Evolutionary conservation across 176 grass and related monocot genomes (phyloP), one percentile per base, ranked within the genome.

Genomic region (Aechmea fasciata): DNA sequence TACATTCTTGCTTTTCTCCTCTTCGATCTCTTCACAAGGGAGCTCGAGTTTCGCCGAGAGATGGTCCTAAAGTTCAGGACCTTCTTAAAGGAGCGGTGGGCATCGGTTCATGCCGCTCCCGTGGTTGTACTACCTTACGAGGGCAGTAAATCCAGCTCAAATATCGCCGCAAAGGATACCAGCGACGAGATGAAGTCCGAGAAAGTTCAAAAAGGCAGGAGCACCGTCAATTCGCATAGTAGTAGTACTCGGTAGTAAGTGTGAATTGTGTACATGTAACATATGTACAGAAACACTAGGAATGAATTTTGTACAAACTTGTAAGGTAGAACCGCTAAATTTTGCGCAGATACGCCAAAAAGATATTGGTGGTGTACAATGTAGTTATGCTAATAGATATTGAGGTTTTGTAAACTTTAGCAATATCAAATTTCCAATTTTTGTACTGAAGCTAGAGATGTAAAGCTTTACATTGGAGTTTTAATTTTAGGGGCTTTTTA

Each of bases 41-140:
- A 90, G 65, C 63, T 97, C 20, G 82, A 85, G 41, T 92, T 97
- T 59, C 77, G 89, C 49, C 85, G 79, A 50, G 84, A 90, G 70
- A 92, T 77, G 89, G 94, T 92, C 33, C 79, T 75, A 52, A 85
- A 85, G 19, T 92, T 97, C 65, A 69, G 29, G 71, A 79, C 10
- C 33, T 83, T 92, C 15, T 3, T 90, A 75, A 87, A 78, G 52
- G 94, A 97, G 71, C 78, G 85, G 3, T 97, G 89, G 94, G 86
- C 81, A 24, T 89, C 89, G 0, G 75, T 97, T 73, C 86, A 90
- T 75, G 94, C 94, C 69, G 87, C 86, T 11, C 82, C 89, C 52
- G 89, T 97, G 47, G 69, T 79, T 33, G 73, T 97, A 49, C 41
- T 97, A 51, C 94, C 94, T 11, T 90, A 92, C 17, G 82, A 92